phyloP scores from a whole-genome alignment of 495 filamentous ascomycete species.

The Hypoxylon lienhwacheense region DNA sequence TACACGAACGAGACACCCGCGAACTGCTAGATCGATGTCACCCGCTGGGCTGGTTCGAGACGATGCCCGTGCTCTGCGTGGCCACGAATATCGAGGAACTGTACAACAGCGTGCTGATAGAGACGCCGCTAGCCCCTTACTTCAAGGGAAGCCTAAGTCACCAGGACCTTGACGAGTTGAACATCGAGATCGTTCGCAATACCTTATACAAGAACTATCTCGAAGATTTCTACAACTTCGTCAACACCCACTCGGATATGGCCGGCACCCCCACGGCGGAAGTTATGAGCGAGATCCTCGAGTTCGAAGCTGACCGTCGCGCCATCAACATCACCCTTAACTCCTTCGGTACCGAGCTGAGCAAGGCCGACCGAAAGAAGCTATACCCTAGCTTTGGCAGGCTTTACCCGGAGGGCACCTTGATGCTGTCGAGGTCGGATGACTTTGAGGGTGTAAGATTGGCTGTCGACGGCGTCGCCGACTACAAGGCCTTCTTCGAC shows the following conservation, averaged over 20 bases:
- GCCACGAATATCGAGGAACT: conserved; percentile 98
- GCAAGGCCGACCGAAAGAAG: conserved; percentile 91
- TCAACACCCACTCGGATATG: conserved; percentile 83
- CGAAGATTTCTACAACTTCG: conserved; percentile 93
- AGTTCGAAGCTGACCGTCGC: conserved; percentile 94
- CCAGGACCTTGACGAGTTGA: conserved; percentile 96
- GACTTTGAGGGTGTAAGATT: conserved; percentile 91
- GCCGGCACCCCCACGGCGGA: conserved; percentile 86
- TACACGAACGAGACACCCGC: conserved; percentile 95
- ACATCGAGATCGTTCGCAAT: conserved; percentile 99
- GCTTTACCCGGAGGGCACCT: conserved; percentile 89
- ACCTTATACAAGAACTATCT: conserved; percentile 99
- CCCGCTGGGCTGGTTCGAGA: conserved; percentile 98
- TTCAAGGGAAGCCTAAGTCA: conserved; percentile 95
- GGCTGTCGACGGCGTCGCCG: conserved; percentile 85
- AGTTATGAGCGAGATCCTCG: conserved; percentile 90
- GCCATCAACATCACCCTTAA: conserved; percentile 99
- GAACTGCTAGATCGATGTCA: conserved; percentile 96
- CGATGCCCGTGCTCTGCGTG: conserved; percentile 95
- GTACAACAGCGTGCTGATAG: conserved; percentile 95
- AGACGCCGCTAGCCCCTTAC: conserved; percentile 92
- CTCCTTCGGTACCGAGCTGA: conserved; percentile 96
- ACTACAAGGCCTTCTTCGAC: conserved; percentile 96
- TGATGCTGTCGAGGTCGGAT: conserved; percentile 94
- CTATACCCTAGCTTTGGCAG: conserved; percentile 89